A percentile compares a stretch with the other conserved stretches of the same genome.
phyloP scores from a whole-genome alignment of 345 rosid species.

The Viola odorata region DNA sequence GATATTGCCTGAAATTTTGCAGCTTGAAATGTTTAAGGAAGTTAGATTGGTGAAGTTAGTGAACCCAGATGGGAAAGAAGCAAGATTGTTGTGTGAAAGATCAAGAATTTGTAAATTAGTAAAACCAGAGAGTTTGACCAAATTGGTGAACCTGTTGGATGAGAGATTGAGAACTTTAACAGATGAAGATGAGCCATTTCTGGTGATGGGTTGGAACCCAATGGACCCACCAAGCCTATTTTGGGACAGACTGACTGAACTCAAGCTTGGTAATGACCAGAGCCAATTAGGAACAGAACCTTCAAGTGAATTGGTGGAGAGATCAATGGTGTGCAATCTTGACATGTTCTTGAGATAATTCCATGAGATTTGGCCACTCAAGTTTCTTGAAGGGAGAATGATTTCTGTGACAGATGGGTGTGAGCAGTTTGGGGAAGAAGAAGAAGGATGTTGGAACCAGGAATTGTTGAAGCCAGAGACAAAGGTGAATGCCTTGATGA shows the following conservation, averaged over 20 bases:
- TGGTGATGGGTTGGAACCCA: slow-evolving; percentile 20
- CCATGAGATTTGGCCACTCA: slow-evolving; percentile 75
- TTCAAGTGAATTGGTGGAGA: slow-evolving; percentile 63
- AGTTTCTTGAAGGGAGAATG: slow-evolving; percentile 47
- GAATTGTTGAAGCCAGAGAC: slow-evolving; percentile 66
- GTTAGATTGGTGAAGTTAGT: slow-evolving; percentile 37
- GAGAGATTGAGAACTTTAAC: slow-evolving; percentile 62
- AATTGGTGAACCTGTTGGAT: slow-evolving; percentile 63
- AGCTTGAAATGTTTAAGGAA: slow-evolving; percentile 56
- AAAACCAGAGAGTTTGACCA: slow-evolving; percentile 50
- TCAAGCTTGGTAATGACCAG: slow-evolving; percentile 46
- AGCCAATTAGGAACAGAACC: slow-evolving; percentile 72
- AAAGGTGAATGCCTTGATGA: slow-evolving; percentile 51
- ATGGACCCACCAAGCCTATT: slow-evolving; percentile 55
- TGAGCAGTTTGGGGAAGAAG: slow-evolving; percentile 38
- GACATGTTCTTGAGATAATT: slow-evolving; percentile 45
- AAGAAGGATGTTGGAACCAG: slow-evolving; percentile 29
- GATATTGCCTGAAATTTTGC: slow-evolving; percentile 49
- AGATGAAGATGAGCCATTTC: slow-evolving; percentile 31
- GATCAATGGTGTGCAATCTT: slow-evolving; percentile 45
- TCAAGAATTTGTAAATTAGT: slow-evolving; percentile 43
- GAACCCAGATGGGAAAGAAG: slow-evolving; percentile 49
- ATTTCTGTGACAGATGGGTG: slow-evolving; percentile 28
- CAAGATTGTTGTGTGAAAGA: slow-evolving; percentile 54
- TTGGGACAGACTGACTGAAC: slow-evolving; percentile 38